Evolutionary conservation across 2,329 filamentous ascomycete species (phyloP), one percentile per base, ranked within the genome.

Genomic region (Sporothrix sp.): DNA sequence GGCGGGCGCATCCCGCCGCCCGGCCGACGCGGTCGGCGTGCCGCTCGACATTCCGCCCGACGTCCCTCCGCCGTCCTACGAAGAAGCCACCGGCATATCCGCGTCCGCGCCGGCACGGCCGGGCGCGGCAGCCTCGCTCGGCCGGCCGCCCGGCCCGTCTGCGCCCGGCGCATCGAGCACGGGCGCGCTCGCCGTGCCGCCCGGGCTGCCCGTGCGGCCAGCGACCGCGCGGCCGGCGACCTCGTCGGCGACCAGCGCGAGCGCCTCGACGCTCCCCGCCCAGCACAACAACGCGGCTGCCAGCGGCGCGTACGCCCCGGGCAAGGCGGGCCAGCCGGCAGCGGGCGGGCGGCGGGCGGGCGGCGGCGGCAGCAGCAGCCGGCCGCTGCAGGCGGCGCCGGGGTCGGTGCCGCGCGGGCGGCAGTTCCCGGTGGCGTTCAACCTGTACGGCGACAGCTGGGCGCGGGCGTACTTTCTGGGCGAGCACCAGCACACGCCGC

Each of bases 361-460:
- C 21, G 7, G 18, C 25, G 39, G 39, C 25, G 20, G 13, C 25
- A 38, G 33, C 13, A 43, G 48, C 13, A 27, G 33, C 35, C 23
- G 30, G 13, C 45, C 33, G 2, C 33, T 13, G 13, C 23, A 13
- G 7, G 38, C 55, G 21, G 53, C 47, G 0, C 53, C 52, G 2
- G 52, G 48, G 3, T 52, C 50, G 3, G 42, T 56, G 55, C 45
- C 61, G 9, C 40, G 25, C 30, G 52, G 55, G 21, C 59, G 58
- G 39, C 63, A 60, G 49, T 66, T 67, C 57, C 65, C 66, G 7
- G 57, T 55, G 1, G n/a, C 52, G 1, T 63, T 66, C 55, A 62
- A 59, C 57, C 53, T 68, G 48, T 67, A 68, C 58, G 52, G 51
- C 30, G 52, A 58, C 37, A 55, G 48, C 46, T 45, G 49, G 30